Conservation (phyloP, 345 rosid genomes). For the Linum usitatissimum region DNA sequence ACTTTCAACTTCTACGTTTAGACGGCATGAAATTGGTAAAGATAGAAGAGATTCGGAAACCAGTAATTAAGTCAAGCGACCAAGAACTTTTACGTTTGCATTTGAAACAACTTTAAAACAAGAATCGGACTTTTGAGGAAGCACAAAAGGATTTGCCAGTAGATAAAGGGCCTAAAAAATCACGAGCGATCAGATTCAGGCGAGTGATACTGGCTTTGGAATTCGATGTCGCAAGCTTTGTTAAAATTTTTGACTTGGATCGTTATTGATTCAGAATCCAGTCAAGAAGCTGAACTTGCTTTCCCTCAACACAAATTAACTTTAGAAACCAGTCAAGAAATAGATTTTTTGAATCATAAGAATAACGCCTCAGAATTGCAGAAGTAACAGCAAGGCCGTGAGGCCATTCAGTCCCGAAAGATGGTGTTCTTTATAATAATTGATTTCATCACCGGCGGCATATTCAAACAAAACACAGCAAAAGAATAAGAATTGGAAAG, state of each 20-base stretch:
- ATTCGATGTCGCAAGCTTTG: background rate
- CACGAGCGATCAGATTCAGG: background rate
- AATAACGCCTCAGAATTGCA: slow-evolving; percentile 42
- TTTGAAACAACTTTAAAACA: no score
- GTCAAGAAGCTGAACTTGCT: background rate
- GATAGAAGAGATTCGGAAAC: no score
- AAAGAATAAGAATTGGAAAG: no score
- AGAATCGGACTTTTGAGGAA: no score
- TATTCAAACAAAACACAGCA: background rate
- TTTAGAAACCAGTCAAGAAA: background rate
- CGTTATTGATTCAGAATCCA: background rate
- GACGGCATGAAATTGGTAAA: no score
- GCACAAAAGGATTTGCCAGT: background rate
- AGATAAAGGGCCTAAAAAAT: background rate
- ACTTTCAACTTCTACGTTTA: no score
- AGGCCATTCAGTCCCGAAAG: slow-evolving; percentile 54
- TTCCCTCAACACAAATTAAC: no score
- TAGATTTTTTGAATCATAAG: background rate
- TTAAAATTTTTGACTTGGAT: background rate
- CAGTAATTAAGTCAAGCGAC: no score
- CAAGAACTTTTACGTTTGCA: no score
- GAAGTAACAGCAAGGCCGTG: slow-evolving; percentile 33
- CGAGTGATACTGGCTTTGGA: background rate
- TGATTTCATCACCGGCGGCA: slow-evolving; percentile 29
- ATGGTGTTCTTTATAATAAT: slow-evolving; percentile 20